Conservation (phyloP, 169 alveolate genomes). For the Besnoitia besnoiti region DNA sequence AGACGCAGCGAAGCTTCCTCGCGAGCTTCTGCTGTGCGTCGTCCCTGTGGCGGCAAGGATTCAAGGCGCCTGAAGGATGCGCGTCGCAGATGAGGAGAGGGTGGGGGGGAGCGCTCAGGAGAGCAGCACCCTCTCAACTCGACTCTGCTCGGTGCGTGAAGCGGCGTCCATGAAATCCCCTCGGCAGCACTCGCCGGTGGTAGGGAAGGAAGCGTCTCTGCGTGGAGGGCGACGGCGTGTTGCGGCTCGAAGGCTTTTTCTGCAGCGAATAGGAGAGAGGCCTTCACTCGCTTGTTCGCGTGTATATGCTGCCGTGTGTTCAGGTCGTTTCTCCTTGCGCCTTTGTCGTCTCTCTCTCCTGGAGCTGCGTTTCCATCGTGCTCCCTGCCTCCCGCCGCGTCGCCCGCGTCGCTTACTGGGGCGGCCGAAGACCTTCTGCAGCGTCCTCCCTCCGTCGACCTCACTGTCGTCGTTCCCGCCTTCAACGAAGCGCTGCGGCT, state of each 20-base stretch:
- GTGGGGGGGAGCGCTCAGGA: no score
- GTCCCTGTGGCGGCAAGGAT: no score
- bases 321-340: not conserved
- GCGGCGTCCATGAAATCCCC: not conserved
- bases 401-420: not conserved
- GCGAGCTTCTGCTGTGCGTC: no score
- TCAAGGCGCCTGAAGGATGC: no score
- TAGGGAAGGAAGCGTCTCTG: not conserved
- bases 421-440: not conserved
- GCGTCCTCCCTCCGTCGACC: slow-evolving; percentile 14
- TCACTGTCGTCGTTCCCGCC: slow-evolving; percentile 36
- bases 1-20: not conserved
- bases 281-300: not conserved
- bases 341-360: no score
- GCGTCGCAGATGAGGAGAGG: no score
- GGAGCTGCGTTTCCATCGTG: not conserved
- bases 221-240: no score
- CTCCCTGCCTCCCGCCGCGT: not conserved
- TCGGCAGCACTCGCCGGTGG: not conserved
- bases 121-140: no score
- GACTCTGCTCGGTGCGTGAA: no score
- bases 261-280: not conserved
- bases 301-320: not conserved
- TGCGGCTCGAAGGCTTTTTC: no score
- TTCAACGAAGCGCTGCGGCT: slow-evolving; percentile 57